Percentiles rank a stretch among this genome's conserved stretches.
Evolutionary conservation across 306 rosid species (phyloP).

Genomic region (Argentina anserina): DNA sequence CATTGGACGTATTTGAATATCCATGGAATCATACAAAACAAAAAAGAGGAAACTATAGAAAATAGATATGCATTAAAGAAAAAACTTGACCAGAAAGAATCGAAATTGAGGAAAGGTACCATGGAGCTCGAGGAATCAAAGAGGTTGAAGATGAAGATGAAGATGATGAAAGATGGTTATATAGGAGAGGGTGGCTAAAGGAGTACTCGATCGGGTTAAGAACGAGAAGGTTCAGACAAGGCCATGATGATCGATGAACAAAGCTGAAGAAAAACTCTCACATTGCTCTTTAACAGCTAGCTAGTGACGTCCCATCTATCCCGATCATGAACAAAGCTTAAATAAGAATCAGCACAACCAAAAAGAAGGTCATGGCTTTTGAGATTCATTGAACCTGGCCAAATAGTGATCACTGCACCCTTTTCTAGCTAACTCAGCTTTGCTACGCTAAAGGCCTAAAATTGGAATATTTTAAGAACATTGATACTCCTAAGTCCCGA

Average conservation of each 20-base stretch:
- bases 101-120: background rate
- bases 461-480: too few species aligned
- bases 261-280: background rate
- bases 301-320: constrained; percentile 6
- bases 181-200: constrained; percentile 2
- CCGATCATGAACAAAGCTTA: constrained; percentile 20
- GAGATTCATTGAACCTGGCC: constrained; percentile 56
- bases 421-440: constrained; percentile 1
- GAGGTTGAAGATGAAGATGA: constrained; percentile 3
- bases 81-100: background rate
- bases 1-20: background rate
- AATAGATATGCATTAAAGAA: background rate
- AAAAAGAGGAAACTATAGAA: background rate
- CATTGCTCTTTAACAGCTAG: background rate
- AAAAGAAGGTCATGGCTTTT: background rate
- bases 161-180: background rate
- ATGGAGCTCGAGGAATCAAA: constrained; percentile 6
- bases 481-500: background rate
- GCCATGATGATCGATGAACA: constrained; percentile 9
- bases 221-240: constrained; percentile 5
- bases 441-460: background rate
- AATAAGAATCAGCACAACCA: constrained; percentile 1
- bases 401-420: background rate
- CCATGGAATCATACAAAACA: background rate
- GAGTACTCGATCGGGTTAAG: background rate